phyloP scores from a whole-genome alignment of 139 green algal species.

The Parachlorella kessleri region DNA sequence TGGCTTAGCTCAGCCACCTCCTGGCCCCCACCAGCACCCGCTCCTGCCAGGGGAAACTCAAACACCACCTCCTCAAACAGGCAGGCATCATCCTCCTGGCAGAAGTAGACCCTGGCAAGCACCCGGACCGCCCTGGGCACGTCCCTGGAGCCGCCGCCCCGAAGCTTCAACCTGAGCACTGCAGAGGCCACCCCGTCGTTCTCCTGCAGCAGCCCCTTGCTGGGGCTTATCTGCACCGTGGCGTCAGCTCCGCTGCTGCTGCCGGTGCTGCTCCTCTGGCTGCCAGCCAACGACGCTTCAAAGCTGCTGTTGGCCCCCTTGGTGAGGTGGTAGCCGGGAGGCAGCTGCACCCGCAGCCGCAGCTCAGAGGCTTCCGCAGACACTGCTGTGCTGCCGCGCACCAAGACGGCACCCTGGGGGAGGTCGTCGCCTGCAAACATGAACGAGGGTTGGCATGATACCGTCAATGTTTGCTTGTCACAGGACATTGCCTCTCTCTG shows the following conservation, averaged over 20 bases:
- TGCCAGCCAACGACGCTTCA: constrained; percentile 6
- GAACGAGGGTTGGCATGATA: too few relatives aligned
- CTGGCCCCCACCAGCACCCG: not conserved
- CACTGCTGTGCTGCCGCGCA: constrained; percentile 1
- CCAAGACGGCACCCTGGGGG: constrained; percentile 28
- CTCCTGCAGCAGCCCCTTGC: too few relatives aligned
- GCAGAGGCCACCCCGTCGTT: too few relatives aligned
- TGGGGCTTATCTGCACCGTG: not conserved
- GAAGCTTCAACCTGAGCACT: not conserved
- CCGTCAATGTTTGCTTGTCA: too few relatives aligned
- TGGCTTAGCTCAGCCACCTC: not conserved
- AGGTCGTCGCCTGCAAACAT: not conserved
- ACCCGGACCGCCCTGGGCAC: constrained; percentile 11
- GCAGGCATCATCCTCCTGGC: constrained; percentile 71
- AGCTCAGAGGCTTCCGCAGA: constrained; percentile 8
- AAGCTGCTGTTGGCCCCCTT: constrained; percentile 54
- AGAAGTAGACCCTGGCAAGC: constrained; percentile 71
- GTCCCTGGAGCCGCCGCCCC: not conserved
- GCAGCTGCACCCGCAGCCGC: constrained; percentile 47
- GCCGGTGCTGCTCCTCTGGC: not conserved
- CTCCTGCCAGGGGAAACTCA: constrained; percentile 54
- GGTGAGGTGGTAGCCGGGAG: constrained; percentile 64
- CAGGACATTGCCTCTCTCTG: too few relatives aligned
- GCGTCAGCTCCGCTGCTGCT: not conserved
- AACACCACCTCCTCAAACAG: constrained; percentile 75